Evolutionary conservation across 1,284 basidiomycete species (phyloP).

Genomic region (Phenoliferia sp.): DNA sequence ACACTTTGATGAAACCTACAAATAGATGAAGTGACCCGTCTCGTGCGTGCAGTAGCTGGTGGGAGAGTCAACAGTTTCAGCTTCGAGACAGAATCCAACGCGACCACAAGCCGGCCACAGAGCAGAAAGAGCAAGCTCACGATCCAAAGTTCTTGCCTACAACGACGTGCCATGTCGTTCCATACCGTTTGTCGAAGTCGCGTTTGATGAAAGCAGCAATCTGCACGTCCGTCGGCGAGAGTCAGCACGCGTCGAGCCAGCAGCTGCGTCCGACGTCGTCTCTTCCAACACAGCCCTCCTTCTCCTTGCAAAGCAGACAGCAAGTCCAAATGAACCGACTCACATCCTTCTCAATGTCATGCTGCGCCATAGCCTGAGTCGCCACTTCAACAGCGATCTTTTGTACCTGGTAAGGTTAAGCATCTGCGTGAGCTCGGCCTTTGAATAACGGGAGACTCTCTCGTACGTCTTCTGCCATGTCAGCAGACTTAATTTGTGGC

Average conservation of each 20-base stretch:
- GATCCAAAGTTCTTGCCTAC: conserved; percentile 63
- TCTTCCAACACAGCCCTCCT: background rate
- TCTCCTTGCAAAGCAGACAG: background rate
- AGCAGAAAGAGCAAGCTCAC: conserved; percentile 6
- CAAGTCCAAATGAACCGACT: background rate
- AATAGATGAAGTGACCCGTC: conserved; percentile 96
- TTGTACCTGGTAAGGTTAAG: conserved; percentile 61
- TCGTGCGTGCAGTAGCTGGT: conserved; percentile 45
- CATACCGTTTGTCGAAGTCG: conserved; percentile 86
- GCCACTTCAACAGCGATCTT: conserved; percentile 85
- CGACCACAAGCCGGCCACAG: background rate
- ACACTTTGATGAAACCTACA: conserved; percentile 65
- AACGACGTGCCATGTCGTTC: conserved; percentile 95
- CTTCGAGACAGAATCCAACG: background rate
- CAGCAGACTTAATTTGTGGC: conserved; percentile 72
- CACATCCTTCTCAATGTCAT: conserved; percentile 42
- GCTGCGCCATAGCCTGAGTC: conserved; percentile 76
- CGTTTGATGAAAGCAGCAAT: conserved; percentile 97
- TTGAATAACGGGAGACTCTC: background rate
- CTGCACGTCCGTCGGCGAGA: conserved; percentile 42
- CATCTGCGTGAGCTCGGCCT: background rate
- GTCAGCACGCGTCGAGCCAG: background rate
- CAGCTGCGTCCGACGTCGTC: background rate
- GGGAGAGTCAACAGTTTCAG: background rate
- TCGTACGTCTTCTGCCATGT: conserved; percentile 78